Base-by-base conservation (phyloP, 805 yeast species). In the Wickerhamomyces sydowiorum region DNA sequence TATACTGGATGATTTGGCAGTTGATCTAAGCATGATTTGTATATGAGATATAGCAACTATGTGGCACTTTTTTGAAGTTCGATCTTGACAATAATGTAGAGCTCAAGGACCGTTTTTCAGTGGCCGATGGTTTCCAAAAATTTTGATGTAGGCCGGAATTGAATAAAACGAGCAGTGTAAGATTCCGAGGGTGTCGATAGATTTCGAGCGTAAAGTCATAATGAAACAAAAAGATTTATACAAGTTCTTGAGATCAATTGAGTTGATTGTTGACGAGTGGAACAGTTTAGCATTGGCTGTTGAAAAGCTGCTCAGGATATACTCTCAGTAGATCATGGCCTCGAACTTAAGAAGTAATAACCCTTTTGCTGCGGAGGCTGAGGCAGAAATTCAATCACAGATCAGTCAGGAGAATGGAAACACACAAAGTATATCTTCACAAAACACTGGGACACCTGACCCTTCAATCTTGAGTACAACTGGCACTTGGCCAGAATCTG, bases 361-460 rank as follows among this genome's bases (percentile, higher is more conserved):
- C n/a, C 53, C 50, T 6, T 47, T 45, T 35, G 49, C 48, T 2
- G 36, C 29, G 27, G 50, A 39, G 4, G 24, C 39, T 2, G 51
- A 43, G 10, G 36, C 24, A 10, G 36, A 34, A n/a, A 7, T 36
- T 6, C 35, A 32, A 17, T 27, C 19, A 15, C 37, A 34, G 5
- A 9, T 27, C 14, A 17, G 7, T 4, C 32, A 19, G 14, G 23
- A 25, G 8, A 20, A 10, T 6, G 14, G 32, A 25, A 36, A 7
- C 17, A 4, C 18, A 7, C 15, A 6, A 23, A 21, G 23, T 8
- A 6, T 7, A 29, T 29, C 32, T 12, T 5, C 21, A 17, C 5
- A 17, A 9, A 15, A 5, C 10, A 29, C 19, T 12, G 32, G 32
- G 12, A 18, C 40, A 6, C 40, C 39, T 6, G 34, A 28, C 10